Evolutionary conservation across 768 basidiomycete genomes (phyloP), one percentile per base, ranked within the genome.

Genomic region (Pleurotus eryngii): DNA sequence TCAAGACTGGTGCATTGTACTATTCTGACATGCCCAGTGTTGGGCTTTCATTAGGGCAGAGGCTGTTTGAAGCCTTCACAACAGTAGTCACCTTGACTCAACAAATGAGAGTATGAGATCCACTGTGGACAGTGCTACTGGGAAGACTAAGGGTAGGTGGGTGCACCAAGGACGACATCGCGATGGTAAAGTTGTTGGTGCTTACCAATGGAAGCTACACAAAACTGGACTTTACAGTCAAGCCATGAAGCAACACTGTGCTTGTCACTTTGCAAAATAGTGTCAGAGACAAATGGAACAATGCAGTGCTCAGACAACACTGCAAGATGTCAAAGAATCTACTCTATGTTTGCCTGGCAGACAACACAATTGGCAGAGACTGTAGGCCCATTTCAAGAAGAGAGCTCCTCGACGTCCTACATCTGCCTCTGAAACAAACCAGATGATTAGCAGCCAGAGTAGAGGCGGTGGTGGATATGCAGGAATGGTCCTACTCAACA

Each of bases 51-150:
- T 1, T 64, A 0, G 70, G 72, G 2, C 49, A 61, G 5, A 9
- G 49, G 0, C 63, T 73, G 4, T 71, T 70, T 49, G 57, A 65
- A 49, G 58, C 66, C 24, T 71, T 74, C 57, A 54, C 12, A 1
- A 71, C 61, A 0, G 72, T 76, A 0, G 66, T 76, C 0, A 61
- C 70, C 11, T 60, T 77, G 38, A 64, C 62, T 39, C 56, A 76
- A 51, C 76, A 76, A 57, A 63, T 69, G 46, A 57, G 67, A 7
- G 66, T 75, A 1, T 63, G 47, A 0, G 73, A 76, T 55, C 18
- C 47, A 0, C 58, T 38, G 0, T 78, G 75, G 74, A 46, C n/a
- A 0, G 59, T 64, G 9, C 67, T 78, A 35, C 61, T 76, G 1
- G 37, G 46, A 1, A 57, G 65, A 27, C 53, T 71, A 3, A 46